These are phyloP conservation scores for Trichoderma arundinaceum DNA, from an alignment of 2,329 filamentous ascomycete species.

Conservation along the genomic window DNA sequence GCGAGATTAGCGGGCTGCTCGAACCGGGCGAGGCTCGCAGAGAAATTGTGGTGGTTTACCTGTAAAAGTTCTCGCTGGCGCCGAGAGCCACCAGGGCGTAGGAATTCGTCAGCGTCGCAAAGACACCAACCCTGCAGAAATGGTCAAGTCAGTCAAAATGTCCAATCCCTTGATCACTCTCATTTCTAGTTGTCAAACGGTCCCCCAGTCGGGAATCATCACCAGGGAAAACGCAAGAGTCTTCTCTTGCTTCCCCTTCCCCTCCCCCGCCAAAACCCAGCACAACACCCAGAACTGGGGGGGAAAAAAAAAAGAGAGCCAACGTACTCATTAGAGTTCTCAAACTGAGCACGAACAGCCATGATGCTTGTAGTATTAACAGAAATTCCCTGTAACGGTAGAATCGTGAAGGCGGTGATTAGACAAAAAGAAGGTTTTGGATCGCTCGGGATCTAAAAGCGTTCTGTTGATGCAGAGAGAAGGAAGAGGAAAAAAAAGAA, in stretches of 20 bases:
- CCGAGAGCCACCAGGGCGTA: conserved; percentile 94
- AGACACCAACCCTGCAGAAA: conserved; percentile 82
- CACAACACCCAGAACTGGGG: not conserved
- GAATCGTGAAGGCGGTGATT: conserved; percentile 11
- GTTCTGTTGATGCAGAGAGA: not conserved
- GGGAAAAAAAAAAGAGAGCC: conserved; percentile 34
- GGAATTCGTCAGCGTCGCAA: conserved; percentile 94
- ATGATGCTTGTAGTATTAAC: conserved; percentile 49
- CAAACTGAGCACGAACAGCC: conserved; percentile 77
- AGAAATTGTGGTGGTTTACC: too few relatives aligned
- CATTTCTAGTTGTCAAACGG: too few relatives aligned
- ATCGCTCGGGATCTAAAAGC: too few relatives aligned
- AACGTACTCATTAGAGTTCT: conserved; percentile 88
- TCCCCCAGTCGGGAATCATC: too few relatives aligned
- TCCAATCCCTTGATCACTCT: too few relatives aligned
- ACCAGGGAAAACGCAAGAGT: too few relatives aligned
- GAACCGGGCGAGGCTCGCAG: too few relatives aligned
- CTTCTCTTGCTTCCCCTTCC: not conserved
- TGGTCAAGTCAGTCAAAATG: conserved; percentile 27
- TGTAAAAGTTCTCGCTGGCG: conserved; percentile 99
- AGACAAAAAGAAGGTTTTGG: too few relatives aligned
- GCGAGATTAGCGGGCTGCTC: not conserved
- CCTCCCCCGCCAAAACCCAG: conserved; percentile 5
- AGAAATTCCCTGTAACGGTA: not conserved
- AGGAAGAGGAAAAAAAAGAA: not conserved